Evolutionary conservation across 352 stramenopile genomes (phyloP), one percentile per base, ranked within the genome.

Genomic region (Thraustochytrium sp.): DNA sequence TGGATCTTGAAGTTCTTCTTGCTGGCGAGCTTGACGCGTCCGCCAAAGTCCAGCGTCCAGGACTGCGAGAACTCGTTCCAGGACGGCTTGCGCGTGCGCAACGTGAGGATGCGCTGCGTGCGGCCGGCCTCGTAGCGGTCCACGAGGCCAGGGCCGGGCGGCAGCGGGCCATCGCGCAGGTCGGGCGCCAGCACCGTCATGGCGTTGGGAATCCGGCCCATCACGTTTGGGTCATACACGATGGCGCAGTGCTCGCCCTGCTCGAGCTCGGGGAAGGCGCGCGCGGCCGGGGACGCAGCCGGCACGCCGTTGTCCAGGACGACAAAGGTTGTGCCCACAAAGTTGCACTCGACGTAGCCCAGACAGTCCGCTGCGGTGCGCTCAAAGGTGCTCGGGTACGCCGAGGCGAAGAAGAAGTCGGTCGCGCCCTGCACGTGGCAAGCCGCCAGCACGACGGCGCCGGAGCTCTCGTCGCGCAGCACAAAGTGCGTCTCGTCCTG

Each of bases 1-100:
- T 85, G 48, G n/a, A 96, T 86, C 38, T 95, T 74, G 62, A 96
- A 95, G 76, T 96, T 96, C 84, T 96, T 96, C 73, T 96, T 96
- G n/a, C 90, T 94, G n/a, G 92, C 88, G 29, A 92, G 78, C 76
- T 95, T 95, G 2, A 95, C 92, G 40, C 92, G 91, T 3, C 92
- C 92, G 53, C 94, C 88, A 82, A 96, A 96, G 80, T 94, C 94
- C 68, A 96, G 87, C 49, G 92, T 95, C 92, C 92, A 96, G 1
- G 92, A 92, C 18, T 89, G 83, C 1, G 95, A 86, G 2, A 89
- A 86, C 64, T 93, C 89, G 77, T 94, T 96, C 92, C 92, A 96
- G 34, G 87, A 86, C 18, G 92, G 92, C 64, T 94, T 90, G 53
- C 92, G 91, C 0, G 92, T 95, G 82, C 94, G 89, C 42, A 95